Percentiles rank a stretch among this genome's conserved stretches.
These are phyloP conservation scores for Paramecium tetraurelia DNA, from an alignment of 73 alveolate species.

Conservation along the genomic window DNA sequence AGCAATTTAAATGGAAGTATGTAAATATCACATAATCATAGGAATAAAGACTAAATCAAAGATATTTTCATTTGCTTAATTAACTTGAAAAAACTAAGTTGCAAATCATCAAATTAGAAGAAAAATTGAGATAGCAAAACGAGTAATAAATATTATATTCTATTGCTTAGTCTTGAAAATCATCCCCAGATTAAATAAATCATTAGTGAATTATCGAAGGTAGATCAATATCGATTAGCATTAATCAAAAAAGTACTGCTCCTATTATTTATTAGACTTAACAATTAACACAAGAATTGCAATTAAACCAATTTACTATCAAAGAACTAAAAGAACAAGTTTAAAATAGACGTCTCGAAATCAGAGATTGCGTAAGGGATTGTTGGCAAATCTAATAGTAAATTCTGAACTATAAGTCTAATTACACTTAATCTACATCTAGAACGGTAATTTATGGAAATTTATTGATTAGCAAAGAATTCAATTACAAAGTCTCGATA, in stretches of 20 bases:
- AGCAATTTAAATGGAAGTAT: not conserved
- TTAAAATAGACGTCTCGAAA: not conserved
- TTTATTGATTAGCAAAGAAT: not conserved
- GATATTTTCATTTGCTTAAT: constrained; percentile 27
- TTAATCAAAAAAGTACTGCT: not conserved
- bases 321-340: constrained; percentile 1
- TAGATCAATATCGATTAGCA: not conserved
- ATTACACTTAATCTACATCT: not conserved
- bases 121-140: constrained; percentile 17
- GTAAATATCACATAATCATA: not conserved
- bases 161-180: not conserved
- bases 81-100: constrained; percentile 35
- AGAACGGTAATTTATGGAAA: not conserved
- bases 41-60: constrained; percentile 11
- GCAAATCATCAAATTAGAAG: not conserved
- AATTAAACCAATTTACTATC: not conserved
- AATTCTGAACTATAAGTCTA: not conserved
- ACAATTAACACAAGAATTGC: not conserved
- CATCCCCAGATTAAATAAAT: constrained; percentile 20
- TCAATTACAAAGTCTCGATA: not conserved
- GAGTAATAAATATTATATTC: not conserved
- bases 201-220: not conserved
- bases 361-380: constrained; percentile 23
- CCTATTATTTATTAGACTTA: not conserved
- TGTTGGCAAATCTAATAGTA: not conserved